Base-by-base conservation (phyloP, 352 stramenopile genomes). In the Globisporangium paddicum region DNA sequence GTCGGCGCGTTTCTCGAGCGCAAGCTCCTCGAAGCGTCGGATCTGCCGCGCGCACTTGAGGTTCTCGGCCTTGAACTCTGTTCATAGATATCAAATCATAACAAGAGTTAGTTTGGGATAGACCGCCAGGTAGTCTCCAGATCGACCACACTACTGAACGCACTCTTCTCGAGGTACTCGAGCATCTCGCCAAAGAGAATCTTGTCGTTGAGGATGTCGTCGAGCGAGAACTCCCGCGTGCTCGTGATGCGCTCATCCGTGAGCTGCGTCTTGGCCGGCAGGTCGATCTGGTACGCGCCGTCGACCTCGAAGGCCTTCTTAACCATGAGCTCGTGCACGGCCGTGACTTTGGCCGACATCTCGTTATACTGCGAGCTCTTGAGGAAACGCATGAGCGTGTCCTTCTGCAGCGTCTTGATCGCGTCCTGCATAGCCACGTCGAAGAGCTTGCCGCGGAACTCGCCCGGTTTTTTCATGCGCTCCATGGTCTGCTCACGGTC, bases 51-150 rank as follows among this genome's bases (percentile, higher is more conserved):
- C 80, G 38, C 82, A 93, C 63, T 93, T 90, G 59, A 93, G 73
- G 63, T 93, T 93, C 64, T 92, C 80, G 26, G 82, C 77, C 55
- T 90, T 93, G 66, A 93, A 93, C 63, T 90, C 82, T 93, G 62
- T 34, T 11, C 14, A 34, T 34, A 55, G 10, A 18, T 38, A 10
- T 14, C 3, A 10, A 19, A 9, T 47, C 10, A 25, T 18, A 47
- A 25, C 28, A 23, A 45, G 7, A 37, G 54, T 51, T 37, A 57
- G 54, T 32, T n/a, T n/a, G n/a, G n/a, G n/a, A 25, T 1, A 26
- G 19, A 25, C 19, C 3, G 6, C 7, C 47, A 35, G 35, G 2
- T 14, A 50, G 21, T 16, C n/a, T 9, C 34, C 23, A 26, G 11
- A 2, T 14, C 18, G 14, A 13, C 5, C 0, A 40, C 3, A 32